phyloP scores from a whole-genome alignment of 768 basidiomycete species.

The Tricholoma furcatifolium region DNA sequence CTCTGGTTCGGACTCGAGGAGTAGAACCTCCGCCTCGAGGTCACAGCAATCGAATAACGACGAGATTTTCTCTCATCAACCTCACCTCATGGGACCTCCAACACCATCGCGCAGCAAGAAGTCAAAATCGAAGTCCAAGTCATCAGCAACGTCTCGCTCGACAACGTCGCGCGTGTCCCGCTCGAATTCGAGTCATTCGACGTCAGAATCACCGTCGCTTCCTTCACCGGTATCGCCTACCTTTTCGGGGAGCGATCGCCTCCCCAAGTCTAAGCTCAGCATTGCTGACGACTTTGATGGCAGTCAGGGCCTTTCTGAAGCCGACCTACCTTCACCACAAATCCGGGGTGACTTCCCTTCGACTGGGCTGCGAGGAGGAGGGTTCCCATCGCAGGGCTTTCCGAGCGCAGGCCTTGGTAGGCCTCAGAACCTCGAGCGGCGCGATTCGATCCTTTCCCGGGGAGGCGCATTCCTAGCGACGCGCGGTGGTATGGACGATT shows the following conservation, averaged over 20 bases:
- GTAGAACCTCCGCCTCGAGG: conserved; percentile 55
- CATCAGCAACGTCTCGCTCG: conserved; percentile 31
- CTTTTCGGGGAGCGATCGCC: conserved; percentile 19
- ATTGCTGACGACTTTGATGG: conserved; percentile 16
- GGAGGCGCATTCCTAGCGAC: conserved; percentile 21
- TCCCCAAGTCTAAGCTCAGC: conserved; percentile 1
- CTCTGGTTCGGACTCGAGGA: conserved; percentile 59
- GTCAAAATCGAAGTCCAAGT: conserved; percentile 28
- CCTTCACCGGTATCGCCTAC: conserved; percentile 39
- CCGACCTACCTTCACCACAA: conserved; percentile 11
- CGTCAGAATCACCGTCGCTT: conserved; percentile 46
- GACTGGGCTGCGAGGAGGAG: conserved; percentile 4
- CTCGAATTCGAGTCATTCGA: conserved; percentile 31
- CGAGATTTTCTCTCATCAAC: conserved; percentile 2
- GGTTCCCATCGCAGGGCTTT: conserved; percentile 10
- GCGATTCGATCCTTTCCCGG: conserved; percentile 11
- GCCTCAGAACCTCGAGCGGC: conserved; percentile 3
- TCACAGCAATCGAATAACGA: conserved; percentile 15
- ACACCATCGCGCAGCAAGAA: conserved; percentile 12
- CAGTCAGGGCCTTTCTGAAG: conserved; percentile 14
- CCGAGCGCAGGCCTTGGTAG: conserved; percentile 9
- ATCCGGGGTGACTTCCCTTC: conserved; percentile 6
- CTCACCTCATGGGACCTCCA: background rate
- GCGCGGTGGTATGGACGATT: conserved; percentile 8
- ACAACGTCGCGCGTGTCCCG: conserved; percentile 21